These are phyloP conservation scores for Rhizoclosmatium globosum DNA, from an alignment of 192 early-diverging fungal species.

Conservation along the genomic window DNA sequence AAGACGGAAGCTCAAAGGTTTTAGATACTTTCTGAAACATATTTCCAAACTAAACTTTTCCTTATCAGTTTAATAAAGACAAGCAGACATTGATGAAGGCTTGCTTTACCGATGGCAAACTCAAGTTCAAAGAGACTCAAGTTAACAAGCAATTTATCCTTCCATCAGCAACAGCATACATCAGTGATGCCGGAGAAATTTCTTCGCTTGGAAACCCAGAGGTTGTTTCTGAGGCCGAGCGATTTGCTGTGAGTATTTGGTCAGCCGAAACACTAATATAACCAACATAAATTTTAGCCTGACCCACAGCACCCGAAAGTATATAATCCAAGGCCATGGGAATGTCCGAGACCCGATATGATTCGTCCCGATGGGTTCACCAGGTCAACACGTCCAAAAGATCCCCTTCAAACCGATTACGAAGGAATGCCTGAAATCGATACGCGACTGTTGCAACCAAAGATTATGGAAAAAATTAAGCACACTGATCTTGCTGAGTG, in stretches of 20 bases:
- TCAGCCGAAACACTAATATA: background rate
- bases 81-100: constrained; percentile 38
- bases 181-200: constrained; percentile 47
- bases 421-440: constrained; percentile 24
- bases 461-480: constrained; percentile 14
- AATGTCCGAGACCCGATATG: constrained; percentile 42
- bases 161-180: constrained; percentile 47
- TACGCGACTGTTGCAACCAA: constrained; percentile 12
- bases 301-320: constrained; percentile 18
- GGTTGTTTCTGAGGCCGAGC: constrained; percentile 26
- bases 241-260: constrained; percentile 40
- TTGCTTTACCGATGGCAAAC: constrained; percentile 36
- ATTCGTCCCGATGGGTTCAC: constrained; percentile 57
- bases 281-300: background rate
- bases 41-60: background rate
- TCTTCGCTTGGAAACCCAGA: constrained; percentile 35
- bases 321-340: constrained; percentile 12
- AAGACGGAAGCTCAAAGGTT: constrained; percentile 45
- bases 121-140: constrained; percentile 39
- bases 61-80: constrained; percentile 27
- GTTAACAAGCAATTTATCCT: constrained; percentile 41
- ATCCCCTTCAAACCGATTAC: constrained; percentile 41
- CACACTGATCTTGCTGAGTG: constrained; percentile 40
- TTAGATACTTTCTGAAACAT: background rate
- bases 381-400: constrained; percentile 44